Conservation (phyloP, 1,139 yeast species). For the Torulaspora pretoriensis region DNA sequence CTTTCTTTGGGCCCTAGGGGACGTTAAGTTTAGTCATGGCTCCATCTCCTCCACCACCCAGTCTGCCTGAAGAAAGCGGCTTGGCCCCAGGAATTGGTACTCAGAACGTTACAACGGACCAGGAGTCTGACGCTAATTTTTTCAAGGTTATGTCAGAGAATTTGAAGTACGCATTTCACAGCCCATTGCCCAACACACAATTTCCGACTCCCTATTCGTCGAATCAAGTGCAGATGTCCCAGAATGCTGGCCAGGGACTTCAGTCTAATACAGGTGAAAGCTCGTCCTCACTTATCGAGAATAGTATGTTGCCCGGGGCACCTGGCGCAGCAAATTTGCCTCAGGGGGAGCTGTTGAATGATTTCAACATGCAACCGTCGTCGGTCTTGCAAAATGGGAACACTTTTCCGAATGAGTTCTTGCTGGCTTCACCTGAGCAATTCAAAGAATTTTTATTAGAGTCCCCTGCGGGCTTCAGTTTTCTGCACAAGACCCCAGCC, state of each 20-base stretch:
- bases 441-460: constrained; percentile 35
- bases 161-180: constrained; percentile 30
- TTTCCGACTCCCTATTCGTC: constrained; percentile 36
- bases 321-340: constrained; percentile 8
- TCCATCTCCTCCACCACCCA: constrained; percentile 7
- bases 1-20: neutral
- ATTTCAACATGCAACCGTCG: constrained; percentile 34
- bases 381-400: constrained; percentile 29
- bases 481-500: constrained; percentile 35
- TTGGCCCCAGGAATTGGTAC: constrained; percentile 6
- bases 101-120: constrained; percentile 6
- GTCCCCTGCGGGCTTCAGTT: constrained; percentile 34
- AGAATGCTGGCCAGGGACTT: constrained; percentile 13
- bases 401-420: constrained; percentile 29
- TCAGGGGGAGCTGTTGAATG: constrained; percentile 23
- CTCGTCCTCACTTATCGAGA: constrained; percentile 28
- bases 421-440: constrained; percentile 35
- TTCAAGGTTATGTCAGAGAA: constrained; percentile 26
- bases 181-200: constrained; percentile 33
- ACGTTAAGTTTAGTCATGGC: constrained; percentile 5
- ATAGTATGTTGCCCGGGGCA: constrained; percentile 25
- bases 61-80: constrained; percentile 11
- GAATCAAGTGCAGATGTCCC: constrained; percentile 18
- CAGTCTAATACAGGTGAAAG: constrained; percentile 8
- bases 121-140: constrained; percentile 22